A percentile compares a stretch with the other conserved stretches of the same genome.
These are phyloP conservation scores for Scedosporium apiospermum DNA, from an alignment of 2,329 filamentous ascomycete species.

Conservation along the genomic window DNA sequence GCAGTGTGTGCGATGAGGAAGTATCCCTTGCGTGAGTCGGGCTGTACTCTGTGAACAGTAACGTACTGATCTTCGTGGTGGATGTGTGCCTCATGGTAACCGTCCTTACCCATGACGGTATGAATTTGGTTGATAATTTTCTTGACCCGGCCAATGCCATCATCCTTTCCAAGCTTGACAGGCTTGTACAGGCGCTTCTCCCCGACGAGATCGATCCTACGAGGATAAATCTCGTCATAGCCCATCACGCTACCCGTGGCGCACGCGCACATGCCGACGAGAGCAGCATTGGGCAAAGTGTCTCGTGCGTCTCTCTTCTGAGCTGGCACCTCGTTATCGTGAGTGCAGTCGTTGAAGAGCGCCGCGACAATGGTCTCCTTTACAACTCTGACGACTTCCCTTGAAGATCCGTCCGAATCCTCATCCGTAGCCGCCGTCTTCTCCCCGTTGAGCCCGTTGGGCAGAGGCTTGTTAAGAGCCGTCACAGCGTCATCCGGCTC, in stretches of 20 bases:
- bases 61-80: slow-evolving; percentile 96
- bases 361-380: slow-evolving; percentile 85
- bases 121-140: slow-evolving; percentile 93
- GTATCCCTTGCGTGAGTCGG: slow-evolving; percentile 83
- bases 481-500: slow-evolving; percentile 76
- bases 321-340: slow-evolving; percentile 93
- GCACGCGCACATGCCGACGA: slow-evolving; percentile 93
- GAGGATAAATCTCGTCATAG: slow-evolving; percentile 93
- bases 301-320: slow-evolving; percentile 93
- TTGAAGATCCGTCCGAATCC: slow-evolving; percentile 26
- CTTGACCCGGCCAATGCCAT: slow-evolving; percentile 83
- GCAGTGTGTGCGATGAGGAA: slow-evolving; percentile 95
- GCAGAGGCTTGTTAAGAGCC: slow-evolving; percentile 29
- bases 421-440: slow-evolving; percentile 13
- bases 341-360: slow-evolving; percentile 97
- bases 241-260: slow-evolving; percentile 95
- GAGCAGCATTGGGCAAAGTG: slow-evolving; percentile 84
- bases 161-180: slow-evolving; percentile 56
- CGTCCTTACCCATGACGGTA: slow-evolving; percentile 88
- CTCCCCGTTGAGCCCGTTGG: slow-evolving; percentile 17
- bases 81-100: slow-evolving; percentile 90
- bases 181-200: slow-evolving; percentile 69
- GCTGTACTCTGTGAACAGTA: slow-evolving; percentile 91
- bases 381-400: slow-evolving; percentile 69
- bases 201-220: slow-evolving; percentile 83